Evolutionary conservation across 805 yeast genomes (phyloP), one percentile per base, ranked within the genome.

Genomic region (Barnettozyma populi): DNA sequence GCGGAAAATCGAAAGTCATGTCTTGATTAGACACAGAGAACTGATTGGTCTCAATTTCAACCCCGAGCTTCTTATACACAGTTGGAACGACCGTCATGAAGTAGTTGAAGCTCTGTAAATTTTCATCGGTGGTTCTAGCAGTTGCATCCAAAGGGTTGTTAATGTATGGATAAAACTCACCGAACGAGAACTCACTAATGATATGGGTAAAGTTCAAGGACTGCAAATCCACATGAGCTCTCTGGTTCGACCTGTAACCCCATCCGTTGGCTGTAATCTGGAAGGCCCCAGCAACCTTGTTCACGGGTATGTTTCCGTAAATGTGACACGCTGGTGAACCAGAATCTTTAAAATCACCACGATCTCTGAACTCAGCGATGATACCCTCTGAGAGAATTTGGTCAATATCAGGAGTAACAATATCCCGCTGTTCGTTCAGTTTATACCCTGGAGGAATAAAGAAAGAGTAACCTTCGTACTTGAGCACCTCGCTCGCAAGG

Each of bases 71-170:
- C 48, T 75, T 75, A 61, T 81, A 90, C 9, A 74, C 62, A 0
- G 97, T 89, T 14, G 98, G 97, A 6, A 94, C 95, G 3, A 94
- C 87, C 16, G 83, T 79, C 53, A 90, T 59, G 55, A 73, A 78
- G 65, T 94, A 94, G 45, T 78, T 78, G 65, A 71, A 87, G 1
- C 73, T 64, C 49, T 76, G 80, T 18, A 71, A 50, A 20, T 73
- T 69, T 2, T 75, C 71, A 0, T 71, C 69, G 2, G 89, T 74
- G 16, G 66, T 62, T 54, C 82, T 78, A 1, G 80, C 84, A 0
- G 92, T 83, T 41, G 73, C 73, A 64, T 94, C 98, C 53, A 94
- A 73, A n/a, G 97, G 95, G 61, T 92, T 92, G 56, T 84, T 75
- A 52, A 90, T 73, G 56, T 78, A 84, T 3, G 99, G 97, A 60